A percentile compares a stretch with the other conserved stretches of the same genome.
Evolutionary conservation across 2,329 filamentous ascomycete genomes (phyloP).

Genomic region (Nemania sp.): DNA sequence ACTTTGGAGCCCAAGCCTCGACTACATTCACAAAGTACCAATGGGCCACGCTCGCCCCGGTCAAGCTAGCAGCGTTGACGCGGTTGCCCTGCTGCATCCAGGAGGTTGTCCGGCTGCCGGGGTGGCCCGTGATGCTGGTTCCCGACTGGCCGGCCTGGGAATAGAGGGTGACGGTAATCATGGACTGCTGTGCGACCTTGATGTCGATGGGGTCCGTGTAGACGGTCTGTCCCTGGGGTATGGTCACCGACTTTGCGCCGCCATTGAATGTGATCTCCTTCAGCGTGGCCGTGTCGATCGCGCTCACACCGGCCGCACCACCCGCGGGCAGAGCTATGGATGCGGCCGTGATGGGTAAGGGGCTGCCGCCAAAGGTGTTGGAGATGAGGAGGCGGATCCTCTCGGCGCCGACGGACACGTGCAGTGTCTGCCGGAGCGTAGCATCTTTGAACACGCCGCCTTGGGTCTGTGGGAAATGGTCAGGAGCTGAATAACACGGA

Average conservation of each 20-base stretch:
- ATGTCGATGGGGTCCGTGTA: slow-evolving; percentile 67
- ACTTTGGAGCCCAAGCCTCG: slow-evolving; percentile 57
- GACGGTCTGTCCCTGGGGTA: slow-evolving; percentile 60
- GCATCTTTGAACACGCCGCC: slow-evolving; percentile 61
- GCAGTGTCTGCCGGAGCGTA: slow-evolving; percentile 69
- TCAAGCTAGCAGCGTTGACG: slow-evolving; percentile 53
- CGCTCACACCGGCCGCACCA: slow-evolving; percentile 56
- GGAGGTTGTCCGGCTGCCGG: slow-evolving; percentile 65
- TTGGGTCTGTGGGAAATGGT: slow-evolving; percentile 38
- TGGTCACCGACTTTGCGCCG: slow-evolving; percentile 54
- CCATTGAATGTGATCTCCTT: slow-evolving; percentile 63
- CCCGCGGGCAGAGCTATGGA: slow-evolving; percentile 61
- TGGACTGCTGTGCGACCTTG: slow-evolving; percentile 52
- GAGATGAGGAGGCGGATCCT: slow-evolving; percentile 66
- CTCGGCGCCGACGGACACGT: slow-evolving; percentile 59
- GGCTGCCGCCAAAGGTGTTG: slow-evolving; percentile 66
- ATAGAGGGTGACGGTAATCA: slow-evolving; percentile 64
- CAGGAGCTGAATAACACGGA: background rate
- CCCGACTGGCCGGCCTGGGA: slow-evolving; percentile 59
- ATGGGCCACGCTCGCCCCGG: slow-evolving; percentile 45
- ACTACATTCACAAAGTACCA: slow-evolving; percentile 65
- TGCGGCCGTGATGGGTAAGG: slow-evolving; percentile 63
- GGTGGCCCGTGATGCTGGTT: slow-evolving; percentile 65
- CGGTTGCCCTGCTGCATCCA: slow-evolving; percentile 64
- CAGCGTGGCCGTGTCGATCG: slow-evolving; percentile 57